These are phyloP conservation scores for Sporothrix mexicana DNA, from an alignment of 2,329 filamentous ascomycete species.

Conservation along the genomic window DNA sequence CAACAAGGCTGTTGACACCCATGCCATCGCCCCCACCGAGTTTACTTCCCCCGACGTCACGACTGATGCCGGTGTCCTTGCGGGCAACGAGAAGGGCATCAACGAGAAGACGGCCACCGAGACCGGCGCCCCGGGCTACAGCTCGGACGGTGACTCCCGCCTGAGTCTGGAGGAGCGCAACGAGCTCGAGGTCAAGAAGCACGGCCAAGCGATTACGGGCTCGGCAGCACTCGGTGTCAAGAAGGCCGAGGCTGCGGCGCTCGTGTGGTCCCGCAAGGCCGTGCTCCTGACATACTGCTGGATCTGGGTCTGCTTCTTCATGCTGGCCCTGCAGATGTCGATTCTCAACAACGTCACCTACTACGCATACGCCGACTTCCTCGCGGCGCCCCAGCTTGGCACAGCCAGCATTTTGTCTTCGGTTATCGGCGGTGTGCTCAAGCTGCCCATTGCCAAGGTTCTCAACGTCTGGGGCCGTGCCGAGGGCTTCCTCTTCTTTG, in stretches of 20 bases:
- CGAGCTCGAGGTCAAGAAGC: constrained; percentile 34
- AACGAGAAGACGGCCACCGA: not conserved
- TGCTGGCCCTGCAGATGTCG: constrained; percentile 48
- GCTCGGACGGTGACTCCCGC: constrained; percentile 22
- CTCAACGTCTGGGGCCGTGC: constrained; percentile 71
- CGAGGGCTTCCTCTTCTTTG: constrained; percentile 63
- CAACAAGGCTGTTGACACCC: constrained; percentile 18
- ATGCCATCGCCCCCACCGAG: constrained; percentile 15
- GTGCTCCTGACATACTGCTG: constrained; percentile 45
- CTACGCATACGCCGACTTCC: constrained; percentile 58
- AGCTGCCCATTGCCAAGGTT: constrained; percentile 70
- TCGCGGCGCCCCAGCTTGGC: constrained; percentile 59
- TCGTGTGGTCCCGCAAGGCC: constrained; percentile 50
- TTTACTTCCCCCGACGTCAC: not conserved
- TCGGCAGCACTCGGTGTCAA: constrained; percentile 53
- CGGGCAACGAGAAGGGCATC: constrained; percentile 4
- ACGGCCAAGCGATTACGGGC: constrained; percentile 33
- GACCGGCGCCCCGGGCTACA: too few relatives aligned
- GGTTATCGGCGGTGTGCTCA: constrained; percentile 64
- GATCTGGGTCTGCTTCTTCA: constrained; percentile 51
- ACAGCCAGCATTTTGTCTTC: constrained; percentile 60
- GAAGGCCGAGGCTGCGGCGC: constrained; percentile 56
- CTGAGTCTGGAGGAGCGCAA: constrained; percentile 36
- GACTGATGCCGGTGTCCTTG: not conserved
- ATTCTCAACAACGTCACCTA: constrained; percentile 51